Base-by-base conservation (phyloP, 306 rosid genomes). In the Comarum palustre region DNA sequence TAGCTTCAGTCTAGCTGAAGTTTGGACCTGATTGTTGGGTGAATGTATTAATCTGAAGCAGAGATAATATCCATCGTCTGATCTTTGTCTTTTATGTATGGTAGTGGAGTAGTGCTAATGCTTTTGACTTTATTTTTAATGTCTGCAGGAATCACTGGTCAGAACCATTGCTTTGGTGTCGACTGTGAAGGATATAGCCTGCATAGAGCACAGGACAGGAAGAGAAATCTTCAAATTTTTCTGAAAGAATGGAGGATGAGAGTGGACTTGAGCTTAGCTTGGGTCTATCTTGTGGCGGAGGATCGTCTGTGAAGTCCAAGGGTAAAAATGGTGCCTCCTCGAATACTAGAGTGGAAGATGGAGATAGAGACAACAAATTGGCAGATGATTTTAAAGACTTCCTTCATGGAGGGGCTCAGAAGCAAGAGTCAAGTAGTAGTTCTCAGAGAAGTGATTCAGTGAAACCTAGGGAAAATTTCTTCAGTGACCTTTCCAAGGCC, bases 211-310 rank as follows among this genome's bases (percentile, higher is more conserved):
- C 60, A 69, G 72, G 74, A 36, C 29, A 13, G 45, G 74, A 72
- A 71, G 38, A 51, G 68, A 64, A 68, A 73, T 46, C 61, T 66
- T 75, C 27, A 54, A 70, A 71, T 8, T 39, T 29, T 19, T 4
- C 10, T 24, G 43, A 12, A 19, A 34, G 79, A 80, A 95, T 95
- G 99, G 99, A 92, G 71, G 96, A 92, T 80, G 97, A 95, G 16
- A 86, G 80, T 31, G 99, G 92, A 75, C 96, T 95, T 78, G 99
- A 95, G 85, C 97, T 95, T 75, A 90, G 99, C 79, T 84, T 95
- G 87, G 96, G 97, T 83, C 86, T 95, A 39, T 88, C 93, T 68
- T 92, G 54, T 70, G 96, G 65, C 6, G 39, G 97, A 63, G 96
- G 97, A 77, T 85, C 86, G 36, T 87, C 97, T 66, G 81, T 43